Conservation (phyloP, 108 stramenopile species). For the Poteriospumella lacustris region DNA sequence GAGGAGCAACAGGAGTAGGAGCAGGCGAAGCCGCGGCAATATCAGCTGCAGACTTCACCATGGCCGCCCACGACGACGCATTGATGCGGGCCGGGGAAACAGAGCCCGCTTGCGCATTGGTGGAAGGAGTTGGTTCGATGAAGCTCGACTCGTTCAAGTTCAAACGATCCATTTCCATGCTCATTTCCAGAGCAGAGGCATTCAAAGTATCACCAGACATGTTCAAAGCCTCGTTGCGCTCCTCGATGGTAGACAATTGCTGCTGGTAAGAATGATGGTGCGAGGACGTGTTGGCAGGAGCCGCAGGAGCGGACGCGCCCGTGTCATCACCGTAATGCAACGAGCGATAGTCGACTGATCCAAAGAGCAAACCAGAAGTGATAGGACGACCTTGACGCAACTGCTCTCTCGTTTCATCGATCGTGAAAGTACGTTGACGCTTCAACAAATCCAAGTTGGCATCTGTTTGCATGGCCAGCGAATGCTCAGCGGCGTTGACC, state of each 20-base stretch:
- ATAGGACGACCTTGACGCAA: constrained; percentile 47
- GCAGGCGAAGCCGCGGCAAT: not conserved
- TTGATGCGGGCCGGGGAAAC: too few relatives aligned
- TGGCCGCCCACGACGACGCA: not conserved
- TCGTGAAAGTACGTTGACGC: constrained; percentile 45
- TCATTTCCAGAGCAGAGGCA: too few relatives aligned
- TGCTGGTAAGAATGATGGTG: too few relatives aligned
- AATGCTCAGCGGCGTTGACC: constrained; percentile 32
- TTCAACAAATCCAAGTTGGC: constrained; percentile 40
- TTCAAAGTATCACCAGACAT: too few relatives aligned
- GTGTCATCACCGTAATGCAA: constrained; percentile 40
- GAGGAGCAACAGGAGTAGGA: not conserved
- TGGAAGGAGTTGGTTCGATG: too few relatives aligned
- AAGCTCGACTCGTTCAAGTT: too few relatives aligned
- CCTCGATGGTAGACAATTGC: too few relatives aligned
- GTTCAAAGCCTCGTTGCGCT: too few relatives aligned
- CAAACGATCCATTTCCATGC: too few relatives aligned
- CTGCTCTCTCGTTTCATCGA: constrained; percentile 50
- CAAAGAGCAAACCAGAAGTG: constrained; percentile 37
- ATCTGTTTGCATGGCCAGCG: constrained; percentile 37
- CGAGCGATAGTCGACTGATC: constrained; percentile 41
- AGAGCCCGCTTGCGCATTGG: too few relatives aligned
- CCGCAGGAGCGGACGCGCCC: not conserved
- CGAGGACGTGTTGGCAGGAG: too few relatives aligned
- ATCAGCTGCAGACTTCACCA: not conserved